Evolutionary conservation across 176 grass and related monocot species (phyloP), one percentile per base, ranked within the genome.

Genomic region (Oryza longistaminata): DNA sequence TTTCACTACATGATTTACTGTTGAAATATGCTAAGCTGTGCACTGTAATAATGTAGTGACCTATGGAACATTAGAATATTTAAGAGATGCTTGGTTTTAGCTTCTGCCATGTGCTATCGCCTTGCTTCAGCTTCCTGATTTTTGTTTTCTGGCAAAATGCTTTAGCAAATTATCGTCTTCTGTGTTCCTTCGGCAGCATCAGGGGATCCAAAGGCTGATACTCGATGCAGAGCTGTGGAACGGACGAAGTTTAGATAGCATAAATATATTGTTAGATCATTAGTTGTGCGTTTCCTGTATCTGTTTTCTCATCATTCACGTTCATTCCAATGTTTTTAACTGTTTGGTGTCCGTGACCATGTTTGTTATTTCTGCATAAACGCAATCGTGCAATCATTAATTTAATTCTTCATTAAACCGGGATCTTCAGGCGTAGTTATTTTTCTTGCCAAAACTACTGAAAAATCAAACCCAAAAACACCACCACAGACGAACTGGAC

Each of bases 31-130:
- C 44, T 50, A 27, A 31, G 48, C 46, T 81, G 2, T 16, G 62
- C 68, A 31, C 35, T 14, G 64, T 40, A 84, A 83, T 87, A 80
- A 87, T 45, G 10, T 60, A 78, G 21, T 24, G 60, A 60, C 69
- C 31, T 34, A n/a, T n/a, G 43, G 37, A 69, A 4, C 3, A 25
- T 53, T 43, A 21, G 27, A 45, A 58, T 11, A 33, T 2, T 70
- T 44, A 24, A 0, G 49, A 61, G 19, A 16, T 74, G 22, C 19
- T 83, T 79, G 60, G 61, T 73, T 61, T 12, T 17, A 48, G 43
- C 64, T 31, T 68, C 7, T 58, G 71, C 12, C 10, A 75, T 34
- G 11, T 58, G 71, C 12, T 6, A 75, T 34, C 17, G 16, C 11
- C n/a, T 44, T 81, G 46, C 26, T 8, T 70, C 24, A 34, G 24